Evolutionary conservation across 495 filamentous ascomycete genomes (phyloP).

Genomic region (Friedmanniomyces endolithicus): DNA sequence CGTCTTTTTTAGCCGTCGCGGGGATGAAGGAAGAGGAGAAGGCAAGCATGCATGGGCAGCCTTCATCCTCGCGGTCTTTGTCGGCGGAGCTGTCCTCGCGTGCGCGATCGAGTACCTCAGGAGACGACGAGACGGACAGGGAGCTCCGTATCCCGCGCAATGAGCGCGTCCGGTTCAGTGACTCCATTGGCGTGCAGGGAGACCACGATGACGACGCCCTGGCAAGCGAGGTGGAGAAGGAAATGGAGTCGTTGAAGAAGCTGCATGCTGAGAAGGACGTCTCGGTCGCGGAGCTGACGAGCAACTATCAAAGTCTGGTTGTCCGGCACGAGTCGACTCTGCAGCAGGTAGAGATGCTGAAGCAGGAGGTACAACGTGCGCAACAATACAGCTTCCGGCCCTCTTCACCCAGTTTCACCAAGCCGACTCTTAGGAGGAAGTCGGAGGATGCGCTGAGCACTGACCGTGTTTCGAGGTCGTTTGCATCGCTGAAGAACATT

Average conservation of each 20-base stretch:
- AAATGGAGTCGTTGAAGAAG: slow-evolving; percentile 58
- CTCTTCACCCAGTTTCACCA: slow-evolving; percentile 39
- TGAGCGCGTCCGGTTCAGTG: slow-evolving; percentile 21
- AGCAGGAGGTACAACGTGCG: slow-evolving; percentile 67
- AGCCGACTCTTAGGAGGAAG: slow-evolving; percentile 75
- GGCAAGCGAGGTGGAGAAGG: slow-evolving; percentile 28
- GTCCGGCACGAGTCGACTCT: slow-evolving; percentile 69
- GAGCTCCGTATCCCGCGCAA: background rate
- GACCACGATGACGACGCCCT: slow-evolving; percentile 22
- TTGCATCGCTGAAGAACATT: slow-evolving; percentile 76
- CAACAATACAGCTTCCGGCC: slow-evolving; percentile 40
- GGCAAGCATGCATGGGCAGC: slow-evolving; percentile 59
- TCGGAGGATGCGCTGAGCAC: slow-evolving; percentile 83
- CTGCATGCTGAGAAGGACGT: slow-evolving; percentile 66
- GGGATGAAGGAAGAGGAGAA: slow-evolving; percentile 42
- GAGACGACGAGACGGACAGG: background rate
- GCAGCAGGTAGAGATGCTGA: slow-evolving; percentile 76
- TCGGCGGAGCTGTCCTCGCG: slow-evolving; percentile 92
- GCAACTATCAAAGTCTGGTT: slow-evolving; percentile 71
- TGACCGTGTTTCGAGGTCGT: slow-evolving; percentile 85
- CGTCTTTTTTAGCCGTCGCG: slow-evolving; percentile 86
- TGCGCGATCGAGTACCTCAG: slow-evolving; percentile 54
- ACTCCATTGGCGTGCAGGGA: slow-evolving; percentile 22
- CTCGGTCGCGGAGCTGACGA: slow-evolving; percentile 53
- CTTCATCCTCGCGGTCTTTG: slow-evolving; percentile 83